Percentiles rank a stretch among this genome's conserved stretches.
Conservation (phyloP, 495 filamentous ascomycete genomes). For the Opeltia flavorubescens region DNA sequence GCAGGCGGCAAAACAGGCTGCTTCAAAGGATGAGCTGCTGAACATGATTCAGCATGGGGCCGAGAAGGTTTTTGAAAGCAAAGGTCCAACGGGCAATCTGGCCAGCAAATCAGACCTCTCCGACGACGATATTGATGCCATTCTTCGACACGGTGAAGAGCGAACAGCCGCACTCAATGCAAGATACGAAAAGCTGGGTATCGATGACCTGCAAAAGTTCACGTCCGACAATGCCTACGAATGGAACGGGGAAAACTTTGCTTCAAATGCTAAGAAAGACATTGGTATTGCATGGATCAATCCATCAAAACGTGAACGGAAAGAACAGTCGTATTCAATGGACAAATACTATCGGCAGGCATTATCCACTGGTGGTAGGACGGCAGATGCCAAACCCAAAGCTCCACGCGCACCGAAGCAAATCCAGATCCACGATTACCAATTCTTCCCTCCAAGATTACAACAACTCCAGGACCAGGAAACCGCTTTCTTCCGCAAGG, state of each 20-base stretch:
- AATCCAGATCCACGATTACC: conserved; percentile 82
- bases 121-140: conserved; percentile 80
- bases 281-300: conserved; percentile 97
- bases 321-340: conserved; percentile 94
- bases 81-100: conserved; percentile 42
- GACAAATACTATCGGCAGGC: conserved; percentile 97
- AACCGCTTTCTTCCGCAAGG: conserved; percentile 88
- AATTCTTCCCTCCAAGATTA: conserved; percentile 79
- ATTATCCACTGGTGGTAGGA: conserved; percentile 68
- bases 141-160: conserved; percentile 75
- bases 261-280: conserved; percentile 75
- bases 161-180: conserved; percentile 80
- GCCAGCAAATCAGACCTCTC: conserved; percentile 46
- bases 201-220: conserved; percentile 97
- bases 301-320: conserved; percentile 93
- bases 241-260: conserved; percentile 96
- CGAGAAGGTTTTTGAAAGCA: conserved; percentile 72
- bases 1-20: conserved; percentile 69
- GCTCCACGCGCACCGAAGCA: conserved; percentile 94
- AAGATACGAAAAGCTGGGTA: conserved; percentile 92
- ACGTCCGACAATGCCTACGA: conserved; percentile 93
- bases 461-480: conserved; percentile 89
- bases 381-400: conserved; percentile 82
- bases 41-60: conserved; percentile 98
- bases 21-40: conserved; percentile 90